Conservation (phyloP, 1,284 basidiomycete genomes). For the Chalciporus sp. region DNA sequence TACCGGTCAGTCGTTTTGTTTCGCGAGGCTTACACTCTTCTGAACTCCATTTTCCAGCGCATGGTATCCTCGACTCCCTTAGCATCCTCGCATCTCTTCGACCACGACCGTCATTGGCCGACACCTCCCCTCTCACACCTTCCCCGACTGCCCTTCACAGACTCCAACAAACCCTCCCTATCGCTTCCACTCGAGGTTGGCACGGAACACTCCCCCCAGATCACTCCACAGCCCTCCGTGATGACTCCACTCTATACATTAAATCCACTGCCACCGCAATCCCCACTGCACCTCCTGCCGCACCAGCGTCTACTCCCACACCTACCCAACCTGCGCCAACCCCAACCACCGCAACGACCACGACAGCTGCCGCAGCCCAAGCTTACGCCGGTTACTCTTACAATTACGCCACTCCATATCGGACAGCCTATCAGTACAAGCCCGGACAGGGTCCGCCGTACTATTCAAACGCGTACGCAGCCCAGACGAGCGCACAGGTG, state of each 20-base stretch:
- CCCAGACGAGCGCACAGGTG: slow-evolving; percentile 25
- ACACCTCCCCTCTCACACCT: slow-evolving; percentile 54
- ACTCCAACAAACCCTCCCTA: slow-evolving; percentile 68
- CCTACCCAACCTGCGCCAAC: slow-evolving; percentile 28
- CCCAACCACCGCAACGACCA: slow-evolving; percentile 18
- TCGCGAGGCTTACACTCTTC: not conserved
- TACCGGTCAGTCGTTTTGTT: slow-evolving; percentile 51
- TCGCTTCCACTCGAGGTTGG: slow-evolving; percentile 64
- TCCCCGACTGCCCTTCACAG: slow-evolving; percentile 61
- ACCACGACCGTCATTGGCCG: slow-evolving; percentile 53
- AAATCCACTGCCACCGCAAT: slow-evolving; percentile 51
- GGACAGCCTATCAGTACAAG: slow-evolving; percentile 35
- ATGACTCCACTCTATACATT: slow-evolving; percentile 68
- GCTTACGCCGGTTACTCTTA: slow-evolving; percentile 28
- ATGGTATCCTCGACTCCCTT: slow-evolving; percentile 69
- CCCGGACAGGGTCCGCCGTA: slow-evolving; percentile 36
- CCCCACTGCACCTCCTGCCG: slow-evolving; percentile 24
- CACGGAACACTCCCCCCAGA: slow-evolving; percentile 69
- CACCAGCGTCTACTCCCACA: slow-evolving; percentile 27
- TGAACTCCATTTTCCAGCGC: slow-evolving; percentile 48
- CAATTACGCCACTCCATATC: slow-evolving; percentile 33
- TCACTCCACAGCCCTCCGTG: slow-evolving; percentile 60
- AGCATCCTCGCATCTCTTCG: slow-evolving; percentile 68
- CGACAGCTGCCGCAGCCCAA: slow-evolving; percentile 28
- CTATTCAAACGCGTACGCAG: slow-evolving; percentile 30